Base-by-base conservation (phyloP, 2,329 filamentous ascomycete species). In the Penicillium thymicola region DNA sequence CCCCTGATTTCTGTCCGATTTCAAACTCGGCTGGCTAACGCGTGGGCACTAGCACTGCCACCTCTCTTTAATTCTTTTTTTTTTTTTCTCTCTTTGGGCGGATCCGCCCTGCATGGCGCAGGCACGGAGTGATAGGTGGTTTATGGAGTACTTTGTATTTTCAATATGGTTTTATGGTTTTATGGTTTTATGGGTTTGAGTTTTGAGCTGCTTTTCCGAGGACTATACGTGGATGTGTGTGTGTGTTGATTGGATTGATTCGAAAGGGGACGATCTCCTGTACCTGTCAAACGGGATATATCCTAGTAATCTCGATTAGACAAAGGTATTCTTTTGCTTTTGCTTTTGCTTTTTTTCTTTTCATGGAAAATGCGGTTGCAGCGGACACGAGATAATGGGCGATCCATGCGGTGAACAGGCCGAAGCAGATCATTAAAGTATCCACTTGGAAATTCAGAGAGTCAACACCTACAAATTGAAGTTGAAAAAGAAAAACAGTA, bases 321-420 rank as follows among this genome's bases (percentile, higher is more conserved):
- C 16, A 49, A 40, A 28, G 38, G 16, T 18, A 27, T 54, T 45
- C 21, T 23, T 38, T 27, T 45, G 5, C 21, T 38, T 54, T 47
- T 34, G 16, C 2, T 13, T 2, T 13, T 8, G 1, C 13, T 16
- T 16, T 30, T 28, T 28, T 28, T 30, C 11, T 28, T 28, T 28
- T 30, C 11, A 5, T 6, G 36, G 43, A 8, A 41, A 34, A 34
- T 34, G 62, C 63, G 63, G 58, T 54, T 65, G 60, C 44, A 59
- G 63, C 63, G 62, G 60, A 62, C 62, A 64, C 53, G 56, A 62
- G 60, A 59, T 59, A 61, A 59, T 53, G 25, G 51, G 32, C 21
- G 40, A 50, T 50, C 40, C 8, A 36, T 57, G 43, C 43, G 44
- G 51, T 54, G 51, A 50, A 44, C 30, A 46, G 21, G 28, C 21